Evolutionary conservation across 2,329 filamentous ascomycete genomes (phyloP).

Genomic region (Sporothrix pallida): DNA sequence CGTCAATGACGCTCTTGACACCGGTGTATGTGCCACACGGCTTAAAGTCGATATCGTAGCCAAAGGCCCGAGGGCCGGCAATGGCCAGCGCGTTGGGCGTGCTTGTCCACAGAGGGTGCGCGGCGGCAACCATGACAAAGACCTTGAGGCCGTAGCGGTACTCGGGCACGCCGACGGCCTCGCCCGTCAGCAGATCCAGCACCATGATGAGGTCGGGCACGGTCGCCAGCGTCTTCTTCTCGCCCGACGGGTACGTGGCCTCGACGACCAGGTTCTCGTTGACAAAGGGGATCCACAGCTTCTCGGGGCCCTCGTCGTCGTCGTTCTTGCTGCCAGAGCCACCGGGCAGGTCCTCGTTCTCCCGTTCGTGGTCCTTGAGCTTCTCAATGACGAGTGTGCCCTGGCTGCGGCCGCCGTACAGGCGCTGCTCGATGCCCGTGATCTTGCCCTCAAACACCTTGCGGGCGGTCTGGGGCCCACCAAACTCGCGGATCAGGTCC

Average conservation of each 20-base stretch:
- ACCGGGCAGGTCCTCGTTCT: conserved; percentile 46
- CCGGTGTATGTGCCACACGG: conserved; percentile 56
- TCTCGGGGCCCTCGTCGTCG: conserved; percentile 30
- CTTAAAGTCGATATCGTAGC: conserved; percentile 55
- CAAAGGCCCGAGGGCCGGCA: conserved; percentile 50
- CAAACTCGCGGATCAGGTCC: conserved; percentile 55
- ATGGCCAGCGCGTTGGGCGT: conserved; percentile 55
- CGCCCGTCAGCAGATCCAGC: conserved; percentile 55
- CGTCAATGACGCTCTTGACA: conserved; percentile 60
- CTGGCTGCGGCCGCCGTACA: conserved; percentile 57
- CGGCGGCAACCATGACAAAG: conserved; percentile 59
- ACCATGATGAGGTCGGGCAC: conserved; percentile 58
- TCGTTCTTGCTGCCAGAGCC: neutral
- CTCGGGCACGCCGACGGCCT: conserved; percentile 59
- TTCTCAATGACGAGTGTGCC: conserved; percentile 46
- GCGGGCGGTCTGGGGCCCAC: conserved; percentile 52
- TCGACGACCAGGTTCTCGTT: conserved; percentile 42
- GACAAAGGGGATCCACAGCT: conserved; percentile 42
- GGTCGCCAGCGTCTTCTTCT: conserved; percentile 49
- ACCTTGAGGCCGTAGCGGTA: conserved; percentile 60
- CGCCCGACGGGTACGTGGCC: conserved; percentile 39
- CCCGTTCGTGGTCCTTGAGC: conserved; percentile 39
- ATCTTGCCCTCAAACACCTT: conserved; percentile 61
- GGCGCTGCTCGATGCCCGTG: conserved; percentile 54
- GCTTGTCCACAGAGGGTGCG: conserved; percentile 60